Evolutionary conservation across 1,284 basidiomycete genomes (phyloP).

Genomic region (Paramarasmius palmivorus): DNA sequence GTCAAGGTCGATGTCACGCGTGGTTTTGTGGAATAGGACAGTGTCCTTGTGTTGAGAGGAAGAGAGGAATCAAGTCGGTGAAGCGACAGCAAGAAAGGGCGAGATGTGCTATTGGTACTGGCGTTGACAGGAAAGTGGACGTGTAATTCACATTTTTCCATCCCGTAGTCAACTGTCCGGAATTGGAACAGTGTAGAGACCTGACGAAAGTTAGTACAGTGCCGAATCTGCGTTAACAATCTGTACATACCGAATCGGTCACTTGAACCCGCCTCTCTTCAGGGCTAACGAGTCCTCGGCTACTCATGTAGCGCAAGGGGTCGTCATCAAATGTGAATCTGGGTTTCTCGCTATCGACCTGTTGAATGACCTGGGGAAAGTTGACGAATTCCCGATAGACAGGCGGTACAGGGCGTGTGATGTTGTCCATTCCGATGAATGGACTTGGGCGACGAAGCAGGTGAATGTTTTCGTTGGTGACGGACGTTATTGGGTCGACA

Average conservation of each 20-base stretch:
- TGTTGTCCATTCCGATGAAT: slow-evolving; percentile 9
- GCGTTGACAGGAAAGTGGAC: slow-evolving; percentile 3
- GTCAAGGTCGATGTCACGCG: not conserved
- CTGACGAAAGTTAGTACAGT: not conserved
- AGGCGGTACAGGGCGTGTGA: slow-evolving; percentile 4
- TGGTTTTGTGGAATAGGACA: not conserved
- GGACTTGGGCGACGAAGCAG: slow-evolving; percentile 9
- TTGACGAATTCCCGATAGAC: slow-evolving; percentile 1
- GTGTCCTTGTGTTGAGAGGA: slow-evolving; percentile 1
- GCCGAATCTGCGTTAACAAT: not conserved
- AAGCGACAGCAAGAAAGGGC: not conserved
- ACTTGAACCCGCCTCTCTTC: slow-evolving; percentile 11
- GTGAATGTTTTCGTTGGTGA: slow-evolving; percentile 2
- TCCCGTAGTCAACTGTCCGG: not conserved
- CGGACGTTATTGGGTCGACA: not conserved
- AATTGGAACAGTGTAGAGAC: slow-evolving; percentile 3
- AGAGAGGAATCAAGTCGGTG: not conserved
- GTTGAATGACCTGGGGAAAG: slow-evolving; percentile 8
- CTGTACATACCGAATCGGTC: not conserved
- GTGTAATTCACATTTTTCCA: slow-evolving; percentile 1
- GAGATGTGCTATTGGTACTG: not conserved
- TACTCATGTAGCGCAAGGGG: slow-evolving; percentile 9
- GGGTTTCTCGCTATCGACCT: not conserved
- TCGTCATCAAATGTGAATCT: slow-evolving; percentile 9
- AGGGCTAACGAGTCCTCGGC: slow-evolving; percentile 8